Percentiles rank a stretch among this genome's conserved stretches.
Conservation (phyloP, 345 rosid species). For the Capsella bursapastoris region DNA sequence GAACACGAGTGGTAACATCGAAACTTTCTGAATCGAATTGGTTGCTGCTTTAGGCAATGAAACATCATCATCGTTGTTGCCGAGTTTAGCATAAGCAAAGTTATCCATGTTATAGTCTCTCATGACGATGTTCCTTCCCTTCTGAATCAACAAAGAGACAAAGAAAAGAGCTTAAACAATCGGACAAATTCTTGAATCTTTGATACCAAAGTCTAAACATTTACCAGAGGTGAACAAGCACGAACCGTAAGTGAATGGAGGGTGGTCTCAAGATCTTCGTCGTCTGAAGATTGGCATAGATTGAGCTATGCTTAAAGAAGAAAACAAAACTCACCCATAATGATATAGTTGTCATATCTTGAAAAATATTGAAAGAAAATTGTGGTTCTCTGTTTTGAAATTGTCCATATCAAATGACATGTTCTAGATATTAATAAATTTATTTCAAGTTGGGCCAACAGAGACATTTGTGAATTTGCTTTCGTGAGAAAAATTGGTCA, state of each 20-base stretch:
- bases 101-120: slow-evolving; percentile 40
- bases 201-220: neutral
- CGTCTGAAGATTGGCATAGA: neutral
- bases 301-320: neutral
- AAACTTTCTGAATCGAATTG: slow-evolving; percentile 51
- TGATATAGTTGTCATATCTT: slow-evolving; percentile 4
- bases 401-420: slow-evolving; percentile 18
- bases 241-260: slow-evolving; percentile 1
- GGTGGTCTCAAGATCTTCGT: neutral
- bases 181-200: neutral
- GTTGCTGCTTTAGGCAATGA: slow-evolving; percentile 43
- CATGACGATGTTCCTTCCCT: slow-evolving; percentile 42
- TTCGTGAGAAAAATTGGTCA: neutral
- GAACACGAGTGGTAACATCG: slow-evolving; percentile 69
- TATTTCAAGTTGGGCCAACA: neutral
- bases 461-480: neutral
- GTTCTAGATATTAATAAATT: neutral
- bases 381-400: slow-evolving; percentile 35
- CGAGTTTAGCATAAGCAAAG: slow-evolving; percentile 12
- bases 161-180: neutral
- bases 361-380: neutral
- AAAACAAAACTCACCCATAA: slow-evolving; percentile 17
- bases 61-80: slow-evolving; percentile 28
- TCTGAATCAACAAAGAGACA: slow-evolving; percentile 36
- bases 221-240: neutral